Evolutionary conservation across 2,329 filamentous ascomycete genomes (phyloP).

Genomic region (Blumeriella jaapii): DNA sequence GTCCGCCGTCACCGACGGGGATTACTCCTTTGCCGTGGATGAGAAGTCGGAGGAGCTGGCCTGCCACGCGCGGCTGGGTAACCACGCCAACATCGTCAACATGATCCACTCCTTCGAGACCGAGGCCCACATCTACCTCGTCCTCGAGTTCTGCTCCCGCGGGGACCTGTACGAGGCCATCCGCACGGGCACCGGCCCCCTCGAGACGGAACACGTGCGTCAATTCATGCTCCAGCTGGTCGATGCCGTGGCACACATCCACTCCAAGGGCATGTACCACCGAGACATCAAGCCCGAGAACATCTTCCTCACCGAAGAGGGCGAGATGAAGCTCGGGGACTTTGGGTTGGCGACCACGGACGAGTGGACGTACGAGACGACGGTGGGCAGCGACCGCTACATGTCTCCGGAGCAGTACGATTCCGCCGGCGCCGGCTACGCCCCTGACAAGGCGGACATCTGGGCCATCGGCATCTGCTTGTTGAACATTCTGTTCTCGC

Average conservation of each 20-base stretch:
- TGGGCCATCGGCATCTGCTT: constrained; percentile 97
- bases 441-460: constrained; percentile 83
- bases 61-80: constrained; percentile 67
- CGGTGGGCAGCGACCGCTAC: constrained; percentile 94
- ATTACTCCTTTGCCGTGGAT: constrained; percentile 59
- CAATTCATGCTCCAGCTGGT: constrained; percentile 95
- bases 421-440: constrained; percentile 76
- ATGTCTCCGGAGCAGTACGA: constrained; percentile 99
- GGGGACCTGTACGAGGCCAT: constrained; percentile 98
- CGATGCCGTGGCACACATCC: constrained; percentile 80
- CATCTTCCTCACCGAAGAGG: constrained; percentile 82
- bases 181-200: constrained; percentile 71
- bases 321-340: constrained; percentile 91
- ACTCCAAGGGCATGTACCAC: constrained; percentile 84
- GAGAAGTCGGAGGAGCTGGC: constrained; percentile 72
- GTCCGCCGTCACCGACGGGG: constrained; percentile 40
- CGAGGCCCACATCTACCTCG: constrained; percentile 76
- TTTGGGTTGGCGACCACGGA: constrained; percentile 88
- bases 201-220: constrained; percentile 93
- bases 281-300: constrained; percentile 99
- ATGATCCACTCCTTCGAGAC: constrained; percentile 87
- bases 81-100: constrained; percentile 89
- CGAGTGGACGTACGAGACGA: constrained; percentile 81
- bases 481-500: constrained; percentile 90
- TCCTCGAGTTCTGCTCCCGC: constrained; percentile 89